Evolutionary conservation across 306 rosid species (phyloP), one percentile per base, ranked within the genome.

Genomic region (Cicer judaicum): DNA sequence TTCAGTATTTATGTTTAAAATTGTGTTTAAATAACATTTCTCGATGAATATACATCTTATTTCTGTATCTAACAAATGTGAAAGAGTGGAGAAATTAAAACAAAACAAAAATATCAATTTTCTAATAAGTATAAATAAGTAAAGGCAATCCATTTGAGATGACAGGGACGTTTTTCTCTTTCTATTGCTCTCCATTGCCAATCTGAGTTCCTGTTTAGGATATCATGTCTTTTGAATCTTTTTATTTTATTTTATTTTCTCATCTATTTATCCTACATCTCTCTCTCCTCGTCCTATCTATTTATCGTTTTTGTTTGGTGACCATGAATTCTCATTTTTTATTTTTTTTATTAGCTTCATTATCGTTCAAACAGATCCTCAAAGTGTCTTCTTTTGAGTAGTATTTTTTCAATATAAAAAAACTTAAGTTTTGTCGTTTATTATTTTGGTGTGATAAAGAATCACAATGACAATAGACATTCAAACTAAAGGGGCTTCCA

Each of bases 161-260:
- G 88, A 84, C 81, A 75, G 63, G 42, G 83, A 78, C 84, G 10
- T 73, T 46, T 65, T 47, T 72, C 49, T 60, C 79, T 72, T 60
- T 61, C 79, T 59, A 67, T 47, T 42, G 50, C 82, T 1, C 74
- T 52, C 74, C 18, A 24, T 24, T 41, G 34, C 64, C 52, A 47
- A 48, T 74, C 60, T 76, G 15, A 70, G 42, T 56, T 79, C 24
- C 52, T 43, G 42, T 62, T 77, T 5, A 13, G 41, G 53, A 66
- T 62, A 44, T 43, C 68, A 73, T 67, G 43, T 55, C 41, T 0
- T 11, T 46, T 56, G 13, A 14, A 39, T 7, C 34, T 29, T 2
- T 15, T 34, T 36, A 50, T 52, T 70, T 38, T 8, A 48, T 69
- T 36, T 61, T 16, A 50, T 14, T 52, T 15, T 6, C 5, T 29